Percentiles rank a stretch among this genome's conserved stretches.
Conservation (phyloP, 2,329 filamentous ascomycete genomes). For the Basipetospora chlamydospora region DNA sequence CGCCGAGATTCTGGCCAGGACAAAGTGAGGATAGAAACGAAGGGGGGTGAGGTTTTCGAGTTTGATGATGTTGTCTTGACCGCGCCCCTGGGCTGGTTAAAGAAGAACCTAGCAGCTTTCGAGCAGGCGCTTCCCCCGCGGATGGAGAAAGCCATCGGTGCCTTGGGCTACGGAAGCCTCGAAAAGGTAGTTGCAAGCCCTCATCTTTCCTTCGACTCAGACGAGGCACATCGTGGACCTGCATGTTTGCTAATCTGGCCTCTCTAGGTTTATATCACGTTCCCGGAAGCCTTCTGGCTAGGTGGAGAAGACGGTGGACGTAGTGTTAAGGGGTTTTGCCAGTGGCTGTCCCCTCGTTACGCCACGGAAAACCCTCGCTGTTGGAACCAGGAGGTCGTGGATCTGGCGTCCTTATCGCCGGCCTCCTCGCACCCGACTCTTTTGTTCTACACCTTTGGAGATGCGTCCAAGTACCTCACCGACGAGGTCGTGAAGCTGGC, state of each 20-base stretch:
- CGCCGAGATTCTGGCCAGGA: slow-evolving; percentile 14
- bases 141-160: slow-evolving; percentile 45
- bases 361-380: slow-evolving; percentile 41
- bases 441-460: slow-evolving; percentile 67
- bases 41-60: slow-evolving; percentile 26
- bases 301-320: slow-evolving; percentile 22
- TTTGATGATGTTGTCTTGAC: slow-evolving; percentile 60
- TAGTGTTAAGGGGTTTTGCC: slow-evolving; percentile 50
- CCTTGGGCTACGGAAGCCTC: slow-evolving; percentile 54
- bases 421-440: slow-evolving; percentile 59
- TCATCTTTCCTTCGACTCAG: too few relatives aligned
- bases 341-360: slow-evolving; percentile 63
- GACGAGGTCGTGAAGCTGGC: slow-evolving; percentile 24
- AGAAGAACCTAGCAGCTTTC: slow-evolving; percentile 43
- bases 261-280: slow-evolving; percentile 45
- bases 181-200: slow-evolving; percentile 40
- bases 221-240: too few relatives aligned
- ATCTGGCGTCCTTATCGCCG: slow-evolving; percentile 51
- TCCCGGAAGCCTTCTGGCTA: slow-evolving; percentile 63
- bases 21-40: slow-evolving; percentile 28
- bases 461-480: slow-evolving; percentile 41
- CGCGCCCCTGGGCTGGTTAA: slow-evolving; percentile 53
- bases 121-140: slow-evolving; percentile 42
- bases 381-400: slow-evolving; percentile 67
- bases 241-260: too few relatives aligned